Conservation (phyloP, 805 yeast genomes). For the Saturnispora saitoi region DNA sequence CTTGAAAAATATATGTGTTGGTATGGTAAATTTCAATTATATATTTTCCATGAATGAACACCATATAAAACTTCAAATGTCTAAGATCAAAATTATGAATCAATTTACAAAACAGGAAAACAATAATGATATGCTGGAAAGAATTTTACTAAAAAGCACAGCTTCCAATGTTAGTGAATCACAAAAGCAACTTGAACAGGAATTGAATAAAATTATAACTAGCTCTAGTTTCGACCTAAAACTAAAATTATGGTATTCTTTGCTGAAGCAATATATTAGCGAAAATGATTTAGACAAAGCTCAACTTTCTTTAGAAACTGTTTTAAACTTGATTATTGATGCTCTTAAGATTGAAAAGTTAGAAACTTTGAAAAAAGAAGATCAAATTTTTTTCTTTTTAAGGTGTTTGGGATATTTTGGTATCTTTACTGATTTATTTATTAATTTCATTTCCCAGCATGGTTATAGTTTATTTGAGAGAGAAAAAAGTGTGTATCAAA, state of each 20-base stretch:
- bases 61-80: slow-evolving; percentile 50
- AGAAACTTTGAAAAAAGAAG: slow-evolving; percentile 18
- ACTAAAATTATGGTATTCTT: slow-evolving; percentile 66
- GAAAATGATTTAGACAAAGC: slow-evolving; percentile 28
- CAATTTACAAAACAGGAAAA: slow-evolving; percentile 47
- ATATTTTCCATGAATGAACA: slow-evolving; percentile 48
- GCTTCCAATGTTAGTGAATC: slow-evolving; percentile 24
- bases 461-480: slow-evolving; percentile 29
- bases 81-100: slow-evolving; percentile 62
- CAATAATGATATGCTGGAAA: slow-evolving; percentile 21
- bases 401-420: slow-evolving; percentile 47
- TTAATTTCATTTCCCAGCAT: slow-evolving; percentile 21
- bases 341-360: slow-evolving; percentile 28
- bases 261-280: slow-evolving; percentile 47
- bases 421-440: slow-evolving; percentile 35
- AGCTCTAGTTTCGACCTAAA: slow-evolving; percentile 58
- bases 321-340: slow-evolving; percentile 36
- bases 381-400: slow-evolving; percentile 37
- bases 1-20: slow-evolving; percentile 24
- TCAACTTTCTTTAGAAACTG: slow-evolving; percentile 43
- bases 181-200: slow-evolving; percentile 29
- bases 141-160: slow-evolving; percentile 14
- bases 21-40: slow-evolving; percentile 48
- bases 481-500: not conserved
- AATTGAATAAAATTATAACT: slow-evolving; percentile 54